Percentiles rank a stretch among this genome's conserved stretches.
phyloP scores from a whole-genome alignment of 2,329 filamentous ascomycete species.

The Nectriaceae sp. region DNA sequence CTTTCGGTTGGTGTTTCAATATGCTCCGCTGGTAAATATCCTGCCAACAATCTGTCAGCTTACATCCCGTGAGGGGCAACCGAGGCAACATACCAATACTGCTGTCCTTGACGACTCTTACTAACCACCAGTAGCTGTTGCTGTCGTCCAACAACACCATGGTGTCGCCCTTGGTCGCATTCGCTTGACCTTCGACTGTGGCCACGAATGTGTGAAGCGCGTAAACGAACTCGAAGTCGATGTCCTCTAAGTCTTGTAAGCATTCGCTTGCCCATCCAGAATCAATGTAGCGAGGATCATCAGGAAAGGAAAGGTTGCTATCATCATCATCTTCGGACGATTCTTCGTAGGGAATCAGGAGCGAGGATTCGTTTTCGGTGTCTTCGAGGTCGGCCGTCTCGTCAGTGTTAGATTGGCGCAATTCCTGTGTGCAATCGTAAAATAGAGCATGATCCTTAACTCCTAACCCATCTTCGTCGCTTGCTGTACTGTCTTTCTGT shows the following conservation, averaged over 20 bases:
- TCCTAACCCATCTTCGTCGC: not conserved
- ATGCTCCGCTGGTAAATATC: conserved; percentile 94
- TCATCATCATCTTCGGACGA: conserved; percentile 60
- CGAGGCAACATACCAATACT: conserved; percentile 66
- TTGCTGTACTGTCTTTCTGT: conserved; percentile 4
- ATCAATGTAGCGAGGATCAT: conserved; percentile 66
- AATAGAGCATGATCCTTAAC: conserved; percentile 16
- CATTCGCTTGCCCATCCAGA: conserved; percentile 75
- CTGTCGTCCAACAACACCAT: conserved; percentile 98
- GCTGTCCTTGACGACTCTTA: conserved; percentile 94
- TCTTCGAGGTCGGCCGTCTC: conserved; percentile 24
- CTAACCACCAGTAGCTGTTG: conserved; percentile 99
- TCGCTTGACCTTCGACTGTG: conserved; percentile 96
- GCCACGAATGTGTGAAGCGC: conserved; percentile 96
- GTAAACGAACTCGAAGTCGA: conserved; percentile 99
- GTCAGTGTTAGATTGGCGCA: conserved; percentile 12
- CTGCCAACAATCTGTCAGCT: conserved; percentile 45
- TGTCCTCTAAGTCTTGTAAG: conserved; percentile 96
- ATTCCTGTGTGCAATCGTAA: conserved; percentile 15
- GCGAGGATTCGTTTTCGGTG: conserved; percentile 25
- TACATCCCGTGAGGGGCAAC: not conserved
- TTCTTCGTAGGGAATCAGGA: conserved; percentile 48
- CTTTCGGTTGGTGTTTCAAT: conserved; percentile 98
- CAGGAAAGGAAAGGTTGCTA: conserved; percentile 56
- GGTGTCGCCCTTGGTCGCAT: conserved; percentile 96